Evolutionary conservation across 176 grass and related monocot species (phyloP).

Genomic region (Alopecurus myosuroides): DNA sequence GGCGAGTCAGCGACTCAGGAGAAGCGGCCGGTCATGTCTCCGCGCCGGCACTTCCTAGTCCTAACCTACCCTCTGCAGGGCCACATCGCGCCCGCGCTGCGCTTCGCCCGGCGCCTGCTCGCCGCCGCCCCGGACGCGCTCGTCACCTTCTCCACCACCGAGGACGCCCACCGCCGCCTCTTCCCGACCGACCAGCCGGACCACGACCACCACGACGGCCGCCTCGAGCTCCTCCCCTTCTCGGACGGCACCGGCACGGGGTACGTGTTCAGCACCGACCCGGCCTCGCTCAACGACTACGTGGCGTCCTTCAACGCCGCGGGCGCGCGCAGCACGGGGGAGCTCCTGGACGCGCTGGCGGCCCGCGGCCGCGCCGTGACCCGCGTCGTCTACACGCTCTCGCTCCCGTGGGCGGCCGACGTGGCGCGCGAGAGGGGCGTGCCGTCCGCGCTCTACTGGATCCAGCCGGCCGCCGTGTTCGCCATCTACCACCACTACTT

Average conservation of each 20-base stretch:
- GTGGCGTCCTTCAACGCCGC: conserved; percentile 15
- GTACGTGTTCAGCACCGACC: neutral
- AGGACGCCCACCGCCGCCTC: conserved; percentile 45
- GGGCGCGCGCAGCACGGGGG: neutral
- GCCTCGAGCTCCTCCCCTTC: conserved; percentile 45
- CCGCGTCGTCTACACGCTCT: conserved; percentile 44
- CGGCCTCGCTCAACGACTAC: conserved; percentile 9
- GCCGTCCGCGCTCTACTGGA: conserved; percentile 39
- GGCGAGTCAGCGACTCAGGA: too few relatives aligned
- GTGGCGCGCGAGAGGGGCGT: conserved; percentile 21
- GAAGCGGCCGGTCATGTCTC: conserved; percentile 10
- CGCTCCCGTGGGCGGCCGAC: conserved; percentile 30
- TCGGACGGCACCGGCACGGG: conserved; percentile 40
- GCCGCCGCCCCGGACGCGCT: conserved; percentile 15
- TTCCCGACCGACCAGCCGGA: conserved; percentile 22
- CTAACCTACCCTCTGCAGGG: conserved; percentile 61
- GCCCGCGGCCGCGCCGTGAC: conserved; percentile 44
- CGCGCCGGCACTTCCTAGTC: conserved; percentile 56
- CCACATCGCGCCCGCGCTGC: conserved; percentile 68
- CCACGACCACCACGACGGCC: neutral
- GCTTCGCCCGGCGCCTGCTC: conserved; percentile 39
- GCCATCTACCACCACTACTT: conserved; percentile 55
- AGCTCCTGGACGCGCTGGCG: neutral
- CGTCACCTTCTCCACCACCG: conserved; percentile 64
- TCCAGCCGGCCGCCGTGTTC: conserved; percentile 47